Evolutionary conservation across 2,329 filamentous ascomycete genomes (phyloP).

Genomic region (Fonsecaea pedrosoi): DNA sequence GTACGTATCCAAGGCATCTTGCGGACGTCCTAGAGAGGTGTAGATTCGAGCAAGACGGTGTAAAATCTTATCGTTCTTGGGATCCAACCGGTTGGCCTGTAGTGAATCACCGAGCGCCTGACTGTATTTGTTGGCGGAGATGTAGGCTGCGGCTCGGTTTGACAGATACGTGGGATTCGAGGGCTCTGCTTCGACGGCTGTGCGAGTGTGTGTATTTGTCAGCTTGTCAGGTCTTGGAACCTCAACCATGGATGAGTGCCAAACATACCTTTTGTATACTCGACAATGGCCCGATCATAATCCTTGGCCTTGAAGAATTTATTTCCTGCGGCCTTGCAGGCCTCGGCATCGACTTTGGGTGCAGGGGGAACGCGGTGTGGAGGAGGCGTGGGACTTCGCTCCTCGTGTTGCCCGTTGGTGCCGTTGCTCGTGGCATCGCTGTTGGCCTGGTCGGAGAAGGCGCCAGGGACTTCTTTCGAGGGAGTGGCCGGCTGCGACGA

Average conservation of each 20-base stretch:
- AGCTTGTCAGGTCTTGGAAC: slow-evolving; percentile 27
- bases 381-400: slow-evolving; percentile 55
- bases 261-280: slow-evolving; percentile 86
- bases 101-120: slow-evolving; percentile 87
- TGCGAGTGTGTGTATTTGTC: slow-evolving; percentile 49
- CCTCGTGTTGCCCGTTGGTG: slow-evolving; percentile 44
- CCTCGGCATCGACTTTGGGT: slow-evolving; percentile 77
- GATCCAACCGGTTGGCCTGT: slow-evolving; percentile 80
- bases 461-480: slow-evolving; percentile 34
- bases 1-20: slow-evolving; percentile 85
- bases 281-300: slow-evolving; percentile 83
- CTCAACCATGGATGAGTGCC: slow-evolving; percentile 8
- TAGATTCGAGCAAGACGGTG: slow-evolving; percentile 88
- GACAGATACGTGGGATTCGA: slow-evolving; percentile 87
- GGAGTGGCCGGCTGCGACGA: slow-evolving; percentile 37
- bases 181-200: slow-evolving; percentile 83
- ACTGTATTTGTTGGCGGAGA: slow-evolving; percentile 80
- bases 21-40: slow-evolving; percentile 81
- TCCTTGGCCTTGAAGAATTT: slow-evolving; percentile 96
- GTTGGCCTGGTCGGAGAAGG: slow-evolving; percentile 36
- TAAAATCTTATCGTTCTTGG: slow-evolving; percentile 84
- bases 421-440: slow-evolving; percentile 34
- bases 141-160: slow-evolving; percentile 93
- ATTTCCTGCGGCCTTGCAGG: slow-evolving; percentile 91
- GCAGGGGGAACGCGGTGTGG: slow-evolving; percentile 56